These are phyloP conservation scores for Hypoxylon lenormandii DNA, from an alignment of 495 filamentous ascomycete genomes.

Conservation along the genomic window DNA sequence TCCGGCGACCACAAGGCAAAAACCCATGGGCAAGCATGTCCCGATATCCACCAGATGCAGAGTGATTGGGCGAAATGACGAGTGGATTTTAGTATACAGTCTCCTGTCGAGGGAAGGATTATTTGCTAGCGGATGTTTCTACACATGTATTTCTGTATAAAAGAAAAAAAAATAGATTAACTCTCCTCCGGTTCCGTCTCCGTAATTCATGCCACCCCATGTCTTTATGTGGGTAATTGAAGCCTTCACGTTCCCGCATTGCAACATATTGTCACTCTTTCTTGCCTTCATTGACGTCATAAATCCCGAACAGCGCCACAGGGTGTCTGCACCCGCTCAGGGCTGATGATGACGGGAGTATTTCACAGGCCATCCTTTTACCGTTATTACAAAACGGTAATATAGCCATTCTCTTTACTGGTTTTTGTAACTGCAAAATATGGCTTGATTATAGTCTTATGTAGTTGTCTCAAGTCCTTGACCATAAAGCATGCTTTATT, in stretches of 20 bases:
- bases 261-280: slow-evolving; percentile 11
- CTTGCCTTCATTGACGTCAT: slow-evolving; percentile 37
- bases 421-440: too few species aligned
- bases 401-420: too few species aligned
- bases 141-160: too few species aligned
- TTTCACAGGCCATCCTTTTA: too few species aligned
- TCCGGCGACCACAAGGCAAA: slow-evolving; percentile 12
- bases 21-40: slow-evolving; percentile 9
- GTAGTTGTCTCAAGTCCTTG: too few species aligned
- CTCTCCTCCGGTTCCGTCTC: background rate
- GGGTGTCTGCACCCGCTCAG: background rate
- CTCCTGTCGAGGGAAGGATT: too few species aligned
- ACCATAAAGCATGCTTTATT: too few species aligned
- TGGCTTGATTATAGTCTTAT: too few species aligned
- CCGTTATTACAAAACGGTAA: too few species aligned
- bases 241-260: background rate
- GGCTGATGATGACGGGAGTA: background rate
- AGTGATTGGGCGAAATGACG: slow-evolving; percentile 2
- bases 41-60: slow-evolving; percentile 10
- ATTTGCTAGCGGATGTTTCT: too few species aligned
- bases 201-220: background rate
- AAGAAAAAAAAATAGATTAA: background rate
- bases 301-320: background rate
- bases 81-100: slow-evolving; percentile 1
- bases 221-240: background rate